Conservation (phyloP, 2,329 filamentous ascomycete species). For the Ascochyta rabiei region DNA sequence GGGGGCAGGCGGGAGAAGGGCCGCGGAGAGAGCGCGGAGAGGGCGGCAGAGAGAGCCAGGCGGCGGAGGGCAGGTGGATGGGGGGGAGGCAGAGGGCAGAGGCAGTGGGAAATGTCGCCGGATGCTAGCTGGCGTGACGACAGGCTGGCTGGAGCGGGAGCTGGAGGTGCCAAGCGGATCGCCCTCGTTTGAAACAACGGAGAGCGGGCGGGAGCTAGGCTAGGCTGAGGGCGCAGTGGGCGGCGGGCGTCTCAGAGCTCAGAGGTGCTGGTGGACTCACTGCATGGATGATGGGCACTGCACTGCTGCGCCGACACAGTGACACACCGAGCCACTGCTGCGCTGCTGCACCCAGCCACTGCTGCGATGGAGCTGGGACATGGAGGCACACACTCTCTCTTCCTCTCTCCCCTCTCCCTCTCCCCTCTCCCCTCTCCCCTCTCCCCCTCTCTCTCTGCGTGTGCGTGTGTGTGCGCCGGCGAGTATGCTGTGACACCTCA, state of each 20-base stretch:
- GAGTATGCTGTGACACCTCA: constrained; percentile 3
- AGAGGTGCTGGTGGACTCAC: background rate
- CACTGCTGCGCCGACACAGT: too few relatives aligned
- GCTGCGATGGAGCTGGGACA: too few relatives aligned
- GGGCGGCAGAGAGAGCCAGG: constrained; percentile 20
- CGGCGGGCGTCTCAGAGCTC: background rate
- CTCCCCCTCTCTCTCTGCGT: too few relatives aligned
- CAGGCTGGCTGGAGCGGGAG: too few relatives aligned
- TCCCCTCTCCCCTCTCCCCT: too few relatives aligned
- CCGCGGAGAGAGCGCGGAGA: constrained; percentile 12
- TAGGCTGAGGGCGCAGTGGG: background rate
- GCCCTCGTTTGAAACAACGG: constrained; percentile 28
- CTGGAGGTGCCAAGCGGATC: constrained; percentile 29
- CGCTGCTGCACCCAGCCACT: too few relatives aligned
- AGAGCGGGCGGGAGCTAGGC: constrained; percentile 27
- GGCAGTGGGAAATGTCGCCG: constrained; percentile 31
- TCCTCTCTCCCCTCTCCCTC: too few relatives aligned
- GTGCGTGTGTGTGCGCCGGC: background rate
- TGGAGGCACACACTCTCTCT: too few relatives aligned
- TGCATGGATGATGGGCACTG: too few relatives aligned
- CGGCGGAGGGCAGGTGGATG: constrained; percentile 28
- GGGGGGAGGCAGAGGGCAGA: background rate
- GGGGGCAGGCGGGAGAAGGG: background rate
- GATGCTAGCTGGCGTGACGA: constrained; percentile 20
- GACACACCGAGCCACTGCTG: too few relatives aligned